phyloP scores from a whole-genome alignment of 768 basidiomycete species.

The Boletus speciosus region DNA sequence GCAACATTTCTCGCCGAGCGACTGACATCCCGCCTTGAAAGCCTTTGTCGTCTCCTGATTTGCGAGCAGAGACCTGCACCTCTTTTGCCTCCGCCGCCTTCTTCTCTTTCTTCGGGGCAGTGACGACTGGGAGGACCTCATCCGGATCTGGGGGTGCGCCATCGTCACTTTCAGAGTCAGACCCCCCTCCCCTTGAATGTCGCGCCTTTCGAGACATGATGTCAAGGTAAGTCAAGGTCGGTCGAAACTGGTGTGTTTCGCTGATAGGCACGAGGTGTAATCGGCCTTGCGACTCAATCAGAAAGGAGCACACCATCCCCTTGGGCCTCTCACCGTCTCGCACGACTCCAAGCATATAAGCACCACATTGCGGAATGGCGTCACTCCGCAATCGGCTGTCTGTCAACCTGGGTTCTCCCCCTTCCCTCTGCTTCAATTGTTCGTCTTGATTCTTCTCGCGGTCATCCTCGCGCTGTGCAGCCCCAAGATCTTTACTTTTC shows the following conservation, averaged over 20 bases:
- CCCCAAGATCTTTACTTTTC: constrained; percentile 61
- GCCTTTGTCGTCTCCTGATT: constrained; percentile 59
- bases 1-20: constrained; percentile 73
- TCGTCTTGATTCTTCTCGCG: constrained; percentile 70
- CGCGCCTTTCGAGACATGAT: constrained; percentile 60
- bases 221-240: constrained; percentile 80
- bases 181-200: constrained; percentile 44
- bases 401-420: constrained; percentile 57
- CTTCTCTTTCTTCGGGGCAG: constrained; percentile 54
- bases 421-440: constrained; percentile 43
- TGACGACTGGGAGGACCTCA: constrained; percentile 48
- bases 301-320: constrained; percentile 2
- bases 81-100: constrained; percentile 61
- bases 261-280: constrained; percentile 76
- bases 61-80: constrained; percentile 73
- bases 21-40: constrained; percentile 64
- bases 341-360: constrained; percentile 75
- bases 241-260: constrained; percentile 79
- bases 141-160: constrained; percentile 80
- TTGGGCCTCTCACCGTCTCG: constrained; percentile 53
- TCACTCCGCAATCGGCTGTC: constrained; percentile 76
- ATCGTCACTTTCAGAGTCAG: constrained; percentile 72
- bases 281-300: constrained; percentile 43
- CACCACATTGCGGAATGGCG: constrained; percentile 58
- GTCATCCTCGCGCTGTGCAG: constrained; percentile 69